Evolutionary conservation across 2,329 filamentous ascomycete species (phyloP), one percentile per base, ranked within the genome.

Genomic region (Ophiostoma fasciatum): DNA sequence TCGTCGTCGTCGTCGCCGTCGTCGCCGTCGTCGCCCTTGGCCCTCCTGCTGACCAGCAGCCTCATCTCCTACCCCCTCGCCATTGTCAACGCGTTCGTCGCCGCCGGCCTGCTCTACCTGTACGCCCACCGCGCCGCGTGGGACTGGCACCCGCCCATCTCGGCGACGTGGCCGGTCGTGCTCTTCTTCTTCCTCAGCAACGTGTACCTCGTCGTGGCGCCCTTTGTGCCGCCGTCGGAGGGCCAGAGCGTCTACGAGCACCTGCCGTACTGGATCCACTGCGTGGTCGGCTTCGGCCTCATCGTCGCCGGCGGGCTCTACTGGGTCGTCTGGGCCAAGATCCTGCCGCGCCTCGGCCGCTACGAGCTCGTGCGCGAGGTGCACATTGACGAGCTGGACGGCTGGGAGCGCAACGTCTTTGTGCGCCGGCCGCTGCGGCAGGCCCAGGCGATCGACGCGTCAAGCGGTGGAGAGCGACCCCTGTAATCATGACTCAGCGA

Each of bases 41-140:
- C 8, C 6, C 20, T 10, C n/a, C 22, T 30, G 35, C 31, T n/a
- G n/a, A 37, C 37, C 28, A 12, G 26, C 37, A 71, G 62, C 52
- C 63, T 78, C 36, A 78, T 78, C 48, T 72, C 70, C 0, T 78
- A 78, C 46, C 74, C 74, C 1, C 61, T 76, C 11, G 66, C 73
- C 34, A 60, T 73, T 29, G 59, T 72, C 51, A 72, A 72, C 52
- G 53, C 62, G 39, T 66, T 70, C 40, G 66, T 73, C 33, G 60
- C 66, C 10, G 61, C 52, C 4, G 71, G 61, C 28, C 58, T 75
- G 23, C 53, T 71, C 18, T 61, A 67, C 39, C 61, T 75, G 20
- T 72, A 68, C 51, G 51, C 61, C 42, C 60, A 63, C 54, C 63
- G 60, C 37, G 52, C 54, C 23, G 50, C 55, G 7, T 63, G 57